Base-by-base conservation (phyloP, 345 rosid species). In the Gossypium rotundifolium region DNA sequence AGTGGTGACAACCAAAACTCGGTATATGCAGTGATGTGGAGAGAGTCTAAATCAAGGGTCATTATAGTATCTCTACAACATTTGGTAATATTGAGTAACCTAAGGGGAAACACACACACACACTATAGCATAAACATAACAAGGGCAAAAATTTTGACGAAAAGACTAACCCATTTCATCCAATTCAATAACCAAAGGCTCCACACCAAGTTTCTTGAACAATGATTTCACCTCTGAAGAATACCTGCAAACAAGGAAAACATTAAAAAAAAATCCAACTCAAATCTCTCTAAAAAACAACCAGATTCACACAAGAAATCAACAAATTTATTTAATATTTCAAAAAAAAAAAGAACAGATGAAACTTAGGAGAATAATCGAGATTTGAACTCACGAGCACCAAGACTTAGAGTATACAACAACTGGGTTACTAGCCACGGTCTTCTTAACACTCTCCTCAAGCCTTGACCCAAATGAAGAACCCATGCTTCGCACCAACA, bases 381-480 rank as follows among this genome's bases (percentile, higher is more conserved):
- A 76, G 57, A 75, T 61, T 49, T 60, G 75, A 79, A 94, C 98
- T 60, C 82, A 94, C 98, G 98, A 89, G 91, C 98, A 94, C 98
- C 98, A 92, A 77, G 83, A 76, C 79, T 93, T 95, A 75, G 99
- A 95, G 88, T 95, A 95, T 68, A 95, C 91, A 70, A 95, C 99
- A 65, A 90, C 97, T 44, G 87, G 85, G 79, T 93, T 91, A 48
- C 89, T 90, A 70, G 71, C 65, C 9, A 93, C 88, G 0, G 94
- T 91, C 81, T 80, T 91, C 83, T 84, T 91, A 22, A 95, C 84
- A 54, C 72, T 84, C 68, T 88, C 97, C 82, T 93, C 98, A 67
- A 95, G 90, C 84, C 96, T 86, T 66, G 98, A 87, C 17, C 95
- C 98, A 53, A 88, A 95, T 9, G 98, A 91, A 38, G 97, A 83